Evolutionary conservation across 345 rosid genomes (phyloP).

Genomic region (Murraya koenigii): DNA sequence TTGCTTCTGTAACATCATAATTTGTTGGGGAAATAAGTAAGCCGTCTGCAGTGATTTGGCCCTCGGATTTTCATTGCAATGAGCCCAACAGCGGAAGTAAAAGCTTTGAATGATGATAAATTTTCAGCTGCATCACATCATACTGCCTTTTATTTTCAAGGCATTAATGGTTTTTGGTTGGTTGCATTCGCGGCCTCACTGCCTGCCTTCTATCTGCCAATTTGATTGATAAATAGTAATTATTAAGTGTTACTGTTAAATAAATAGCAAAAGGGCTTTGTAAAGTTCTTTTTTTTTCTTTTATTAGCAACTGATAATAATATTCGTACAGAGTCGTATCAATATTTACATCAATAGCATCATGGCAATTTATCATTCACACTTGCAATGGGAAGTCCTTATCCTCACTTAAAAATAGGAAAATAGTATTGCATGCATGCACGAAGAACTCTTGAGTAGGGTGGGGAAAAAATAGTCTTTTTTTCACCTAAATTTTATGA

Average conservation of each 20-base stretch:
- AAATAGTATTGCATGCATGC: too few relatives aligned
- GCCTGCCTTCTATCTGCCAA: not conserved
- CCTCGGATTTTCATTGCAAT: slow-evolving; percentile 4
- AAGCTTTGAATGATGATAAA: not conserved
- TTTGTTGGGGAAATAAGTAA: slow-evolving; percentile 34
- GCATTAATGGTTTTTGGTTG: not conserved
- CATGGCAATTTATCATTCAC: not conserved
- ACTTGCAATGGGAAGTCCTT: too few relatives aligned
- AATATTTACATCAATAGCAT: not conserved
- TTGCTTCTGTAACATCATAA: slow-evolving; percentile 20
- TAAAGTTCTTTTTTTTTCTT: not conserved
- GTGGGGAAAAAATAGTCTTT: too few relatives aligned
- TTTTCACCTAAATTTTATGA: too few relatives aligned
- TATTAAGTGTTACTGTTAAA: not conserved
- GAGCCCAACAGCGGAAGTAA: not conserved
- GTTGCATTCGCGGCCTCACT: not conserved
- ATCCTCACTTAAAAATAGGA: too few relatives aligned
- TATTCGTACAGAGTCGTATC: not conserved
- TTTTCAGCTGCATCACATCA: not conserved
- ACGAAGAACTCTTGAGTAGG: too few relatives aligned
- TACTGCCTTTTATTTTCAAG: not conserved
- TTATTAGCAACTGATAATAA: too few relatives aligned
- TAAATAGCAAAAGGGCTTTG: not conserved
- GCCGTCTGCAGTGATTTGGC: slow-evolving; percentile 20
- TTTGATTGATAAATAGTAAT: not conserved